Conservation (phyloP, 495 filamentous ascomycete genomes). For the Aspergillus funiculosus region DNA sequence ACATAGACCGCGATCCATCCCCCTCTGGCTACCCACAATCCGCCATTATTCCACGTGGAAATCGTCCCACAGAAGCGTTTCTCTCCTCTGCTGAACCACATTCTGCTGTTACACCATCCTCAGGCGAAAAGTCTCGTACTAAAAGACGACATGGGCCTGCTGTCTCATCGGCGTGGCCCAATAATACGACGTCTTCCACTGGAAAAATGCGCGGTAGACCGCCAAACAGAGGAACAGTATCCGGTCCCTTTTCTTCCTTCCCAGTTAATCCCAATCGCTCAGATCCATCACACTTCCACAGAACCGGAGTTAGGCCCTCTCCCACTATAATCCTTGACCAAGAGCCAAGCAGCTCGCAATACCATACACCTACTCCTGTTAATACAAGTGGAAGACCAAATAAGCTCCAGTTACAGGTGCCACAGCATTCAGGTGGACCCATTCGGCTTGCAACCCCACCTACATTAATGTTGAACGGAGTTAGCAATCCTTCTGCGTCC, state of each 20-base stretch:
- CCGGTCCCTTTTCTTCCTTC: conserved; percentile 81
- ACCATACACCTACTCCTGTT: conserved; percentile 28
- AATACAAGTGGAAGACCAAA: conserved; percentile 28
- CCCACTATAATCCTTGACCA: conserved; percentile 25
- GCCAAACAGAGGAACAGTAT: conserved; percentile 68
- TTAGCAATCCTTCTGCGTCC: conserved; percentile 32
- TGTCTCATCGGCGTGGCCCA: conserved; percentile 93
- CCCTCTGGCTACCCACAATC: conserved; percentile 70
- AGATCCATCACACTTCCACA: conserved; percentile 28
- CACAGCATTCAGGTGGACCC: conserved; percentile 63
- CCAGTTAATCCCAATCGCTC: conserved; percentile 59
- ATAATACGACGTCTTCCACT: conserved; percentile 54
- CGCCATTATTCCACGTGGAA: conserved; percentile 61
- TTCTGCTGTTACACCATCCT: conserved; percentile 61
- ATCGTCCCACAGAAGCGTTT: conserved; percentile 44
- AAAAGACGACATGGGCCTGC: conserved; percentile 82
- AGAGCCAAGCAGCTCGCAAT: conserved; percentile 22
- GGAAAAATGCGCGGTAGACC: conserved; percentile 82
- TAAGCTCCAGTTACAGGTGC: conserved; percentile 75
- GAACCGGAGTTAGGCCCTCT: conserved; percentile 26
- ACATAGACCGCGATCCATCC: conserved; percentile 50
- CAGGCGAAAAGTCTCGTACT: conserved; percentile 47
- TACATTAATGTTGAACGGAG: conserved; percentile 63
- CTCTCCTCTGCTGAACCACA: conserved; percentile 53
- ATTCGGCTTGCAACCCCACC: conserved; percentile 77